These are phyloP conservation scores for Fusarium globosum DNA, from an alignment of 2,329 filamentous ascomycete genomes.

Conservation along the genomic window DNA sequence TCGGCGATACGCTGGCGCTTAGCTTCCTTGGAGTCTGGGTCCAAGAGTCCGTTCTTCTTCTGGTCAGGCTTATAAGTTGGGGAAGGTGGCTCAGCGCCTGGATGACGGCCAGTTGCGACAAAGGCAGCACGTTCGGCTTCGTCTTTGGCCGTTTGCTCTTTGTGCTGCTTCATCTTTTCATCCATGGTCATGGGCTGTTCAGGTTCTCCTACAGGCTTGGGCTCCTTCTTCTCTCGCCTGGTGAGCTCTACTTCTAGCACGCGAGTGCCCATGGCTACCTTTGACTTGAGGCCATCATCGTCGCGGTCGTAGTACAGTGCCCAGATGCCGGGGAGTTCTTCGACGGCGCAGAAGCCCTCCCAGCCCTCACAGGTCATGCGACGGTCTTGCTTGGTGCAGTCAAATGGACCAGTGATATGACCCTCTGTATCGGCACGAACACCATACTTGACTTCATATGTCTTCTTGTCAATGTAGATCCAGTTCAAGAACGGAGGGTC, in stretches of 20 bases:
- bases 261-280: conserved; percentile 58
- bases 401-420: conserved; percentile 60
- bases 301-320: conserved; percentile 61
- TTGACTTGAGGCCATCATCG: conserved; percentile 56
- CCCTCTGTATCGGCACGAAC: conserved; percentile 55
- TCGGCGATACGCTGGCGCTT: conserved; percentile 38
- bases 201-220: conserved; percentile 39
- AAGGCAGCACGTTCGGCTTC: conserved; percentile 41
- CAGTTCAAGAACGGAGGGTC: conserved; percentile 63
- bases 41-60: conserved; percentile 9
- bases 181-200: conserved; percentile 39
- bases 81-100: conserved; percentile 22
- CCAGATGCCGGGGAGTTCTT: conserved; percentile 56
- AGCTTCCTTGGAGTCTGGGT: conserved; percentile 24
- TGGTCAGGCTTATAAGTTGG: conserved; percentile 4
- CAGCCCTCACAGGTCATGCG: conserved; percentile 61
- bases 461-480: conserved; percentile 60
- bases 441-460: conserved; percentile 60
- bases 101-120: conserved; percentile 31
- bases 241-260: conserved; percentile 67
- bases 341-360: conserved; percentile 62
- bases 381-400: conserved; percentile 64
- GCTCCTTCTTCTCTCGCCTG: conserved; percentile 58
- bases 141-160: conserved; percentile 35
- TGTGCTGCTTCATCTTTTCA: conserved; percentile 47